Base-by-base conservation (phyloP, 2,329 filamentous ascomycete species). In the Polytolypa hystricis region DNA sequence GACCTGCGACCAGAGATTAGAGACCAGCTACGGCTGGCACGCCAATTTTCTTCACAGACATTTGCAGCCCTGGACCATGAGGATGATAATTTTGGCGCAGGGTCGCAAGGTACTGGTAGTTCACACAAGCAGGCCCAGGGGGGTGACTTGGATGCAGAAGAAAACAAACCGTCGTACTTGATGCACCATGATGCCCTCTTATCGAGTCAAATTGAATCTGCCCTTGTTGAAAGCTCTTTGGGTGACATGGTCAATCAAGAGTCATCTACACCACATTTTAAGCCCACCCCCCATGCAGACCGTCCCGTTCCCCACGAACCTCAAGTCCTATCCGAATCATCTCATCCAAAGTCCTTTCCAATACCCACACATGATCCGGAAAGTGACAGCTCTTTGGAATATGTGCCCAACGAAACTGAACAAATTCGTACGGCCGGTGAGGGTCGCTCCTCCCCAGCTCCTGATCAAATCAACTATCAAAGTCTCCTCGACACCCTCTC, bases 401-500 rank as follows among this genome's bases (percentile, higher is more conserved):
- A 11, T 30, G n/a, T 12, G 15, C 26, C 37, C 9, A 17, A 15
- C 28, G 12, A 16, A 17, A 12, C 14, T 31, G 28, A 30, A 21
- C 33, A 36, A 52, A 47, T 51, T 40, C 19, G 42, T 35, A 47
- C 47, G 37, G 44, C 50, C 37, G 31, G 35, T 30, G 43, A 45
- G 17, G 40, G 50, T 43, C 45, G 32, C 30, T 45, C 41, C 8
- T 27, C 44, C 35, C 42, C 42, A 33, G 39, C 43, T 40, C 45
- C 45, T 39, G 53, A 59, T 43, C 53, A 51, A 37, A 60, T 68
- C 49, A 62, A 67, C 48, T 65, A 64, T 47, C 64, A 68, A 50
- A 62, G 57, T 38, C 50, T 69, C 38, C 58, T 69, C 49, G 64
- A 67, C 55, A 67, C 65, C 48, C 56, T 67, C 25, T 57, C 62